These are phyloP conservation scores for Panaeolus cyanescens DNA, from an alignment of 768 basidiomycete genomes.

Conservation along the genomic window DNA sequence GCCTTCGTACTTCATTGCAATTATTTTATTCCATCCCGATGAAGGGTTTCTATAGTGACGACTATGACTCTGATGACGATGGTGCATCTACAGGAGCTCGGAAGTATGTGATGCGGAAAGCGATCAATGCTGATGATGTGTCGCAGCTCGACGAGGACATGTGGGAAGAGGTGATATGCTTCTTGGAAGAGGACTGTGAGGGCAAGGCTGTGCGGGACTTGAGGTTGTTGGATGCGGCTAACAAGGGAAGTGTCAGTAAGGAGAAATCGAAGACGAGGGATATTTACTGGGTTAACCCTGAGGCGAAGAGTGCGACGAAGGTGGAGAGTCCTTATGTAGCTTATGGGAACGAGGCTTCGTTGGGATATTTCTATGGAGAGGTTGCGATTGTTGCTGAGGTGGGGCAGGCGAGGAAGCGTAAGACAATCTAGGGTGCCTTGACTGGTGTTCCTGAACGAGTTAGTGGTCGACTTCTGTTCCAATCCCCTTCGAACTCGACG, in stretches of 20 bases:
- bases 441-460: no score
- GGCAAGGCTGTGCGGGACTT: not conserved
- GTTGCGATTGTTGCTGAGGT: slow-evolving; percentile 20
- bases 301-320: not conserved
- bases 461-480: no score
- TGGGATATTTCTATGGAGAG: slow-evolving; percentile 18
- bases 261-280: not conserved
- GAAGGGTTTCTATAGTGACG: no score
- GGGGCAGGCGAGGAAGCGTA: not conserved
- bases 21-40: slow-evolving; percentile 5
- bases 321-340: slow-evolving; percentile 9
- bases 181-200: not conserved
- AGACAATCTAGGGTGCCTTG: not conserved
- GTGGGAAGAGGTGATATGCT: not conserved
- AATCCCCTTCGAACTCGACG: no score
- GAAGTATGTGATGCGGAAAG: not conserved
- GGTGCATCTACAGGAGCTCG: no score
- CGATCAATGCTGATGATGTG: not conserved
- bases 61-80: no score
- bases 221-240: not conserved
- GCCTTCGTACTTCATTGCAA: not conserved
- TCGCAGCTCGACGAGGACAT: not conserved
- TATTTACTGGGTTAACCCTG: slow-evolving; percentile 7
- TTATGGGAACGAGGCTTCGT: slow-evolving; percentile 24
- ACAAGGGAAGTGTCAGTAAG: not conserved